These are phyloP conservation scores for Mediolabrus comicus DNA, from an alignment of 108 stramenopile species.

Conservation along the genomic window DNA sequence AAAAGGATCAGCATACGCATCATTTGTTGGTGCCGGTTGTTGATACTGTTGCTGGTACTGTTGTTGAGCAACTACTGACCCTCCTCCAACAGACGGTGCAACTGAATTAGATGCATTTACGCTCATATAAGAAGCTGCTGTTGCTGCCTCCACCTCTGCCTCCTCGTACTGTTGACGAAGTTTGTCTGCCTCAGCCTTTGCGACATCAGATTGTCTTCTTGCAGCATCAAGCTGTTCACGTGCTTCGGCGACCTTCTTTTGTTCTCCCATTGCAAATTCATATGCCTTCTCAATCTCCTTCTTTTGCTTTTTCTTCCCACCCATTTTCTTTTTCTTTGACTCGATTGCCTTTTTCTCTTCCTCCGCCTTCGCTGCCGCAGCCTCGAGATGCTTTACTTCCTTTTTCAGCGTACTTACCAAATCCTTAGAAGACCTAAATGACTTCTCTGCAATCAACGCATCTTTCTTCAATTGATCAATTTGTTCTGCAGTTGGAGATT, in stretches of 20 bases:
- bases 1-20: conserved; percentile 12
- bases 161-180: conserved; percentile 67
- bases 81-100: neutral
- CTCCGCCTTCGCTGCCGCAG: conserved; percentile 67
- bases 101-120: conserved; percentile 7
- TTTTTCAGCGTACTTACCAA: conserved; percentile 38
- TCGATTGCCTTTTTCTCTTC: conserved; percentile 33
- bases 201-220: conserved; percentile 47
- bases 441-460: conserved; percentile 54
- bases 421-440: conserved; percentile 56
- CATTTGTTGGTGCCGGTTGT: conserved; percentile 8
- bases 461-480: conserved; percentile 54
- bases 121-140: conserved; percentile 62
- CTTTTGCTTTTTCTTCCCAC: conserved; percentile 68
- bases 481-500: conserved; percentile 31
- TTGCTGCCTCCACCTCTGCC: conserved; percentile 71
- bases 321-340: conserved; percentile 64
- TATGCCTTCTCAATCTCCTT: conserved; percentile 61
- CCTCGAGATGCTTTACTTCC: conserved; percentile 60
- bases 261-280: conserved; percentile 53
- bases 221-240: conserved; percentile 62
- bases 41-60: neutral
- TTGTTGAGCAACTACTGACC: conserved; percentile 11
- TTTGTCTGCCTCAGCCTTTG: conserved; percentile 58
- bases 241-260: conserved; percentile 54